Conservation (phyloP, 331 rosid species). For the Dryas integrifolia region DNA sequence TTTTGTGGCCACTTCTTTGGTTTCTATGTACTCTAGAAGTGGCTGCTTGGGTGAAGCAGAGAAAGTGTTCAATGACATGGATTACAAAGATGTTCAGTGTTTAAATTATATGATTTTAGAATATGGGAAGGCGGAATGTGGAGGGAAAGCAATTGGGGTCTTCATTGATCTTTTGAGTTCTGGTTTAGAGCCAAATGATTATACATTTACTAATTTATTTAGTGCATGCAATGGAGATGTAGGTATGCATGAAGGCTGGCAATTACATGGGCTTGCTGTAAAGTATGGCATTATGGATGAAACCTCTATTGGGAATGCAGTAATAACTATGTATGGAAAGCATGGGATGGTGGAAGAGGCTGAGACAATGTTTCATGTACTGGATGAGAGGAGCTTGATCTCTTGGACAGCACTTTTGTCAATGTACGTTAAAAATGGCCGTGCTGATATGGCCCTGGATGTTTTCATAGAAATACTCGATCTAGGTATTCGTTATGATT, state of each 20-base stretch:
- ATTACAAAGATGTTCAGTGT: constrained; percentile 45
- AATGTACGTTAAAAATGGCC: constrained; percentile 32
- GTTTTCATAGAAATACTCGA: constrained; percentile 38
- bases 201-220: constrained; percentile 43
- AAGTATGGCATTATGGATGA: constrained; percentile 34
- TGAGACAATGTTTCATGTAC: constrained; percentile 30
- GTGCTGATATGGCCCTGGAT: constrained; percentile 25
- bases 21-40: constrained; percentile 46
- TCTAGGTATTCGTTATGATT: constrained; percentile 33
- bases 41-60: constrained; percentile 35
- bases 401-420: constrained; percentile 48
- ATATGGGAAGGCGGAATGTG: constrained; percentile 43
- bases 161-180: constrained; percentile 35
- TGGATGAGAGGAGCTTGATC: constrained; percentile 36
- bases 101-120: constrained; percentile 51
- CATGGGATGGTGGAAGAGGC: constrained; percentile 46
- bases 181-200: constrained; percentile 41
- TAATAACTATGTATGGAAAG: constrained; percentile 49
- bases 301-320: constrained; percentile 45
- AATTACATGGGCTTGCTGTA: constrained; percentile 44
- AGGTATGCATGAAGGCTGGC: constrained; percentile 33
- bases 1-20: constrained; percentile 46
- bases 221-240: constrained; percentile 30
- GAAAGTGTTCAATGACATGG: constrained; percentile 35
- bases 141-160: constrained; percentile 33